Evolutionary conservation across 2,329 filamentous ascomycete genomes (phyloP), one percentile per base, ranked within the genome.

Genomic region (Leptoxyphium fumago): DNA sequence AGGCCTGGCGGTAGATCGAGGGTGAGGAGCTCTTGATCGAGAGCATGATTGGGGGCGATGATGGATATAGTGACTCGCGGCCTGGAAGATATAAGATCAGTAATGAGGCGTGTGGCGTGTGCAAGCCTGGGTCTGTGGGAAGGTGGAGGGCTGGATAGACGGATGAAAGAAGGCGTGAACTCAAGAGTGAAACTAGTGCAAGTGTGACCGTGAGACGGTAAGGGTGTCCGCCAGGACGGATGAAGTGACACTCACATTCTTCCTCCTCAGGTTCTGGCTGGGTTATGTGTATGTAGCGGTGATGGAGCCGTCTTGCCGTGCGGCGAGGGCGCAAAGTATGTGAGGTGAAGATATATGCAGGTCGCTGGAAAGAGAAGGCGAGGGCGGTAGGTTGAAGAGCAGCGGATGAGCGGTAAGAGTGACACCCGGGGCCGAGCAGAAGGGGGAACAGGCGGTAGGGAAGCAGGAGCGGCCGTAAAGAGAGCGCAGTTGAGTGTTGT

Each of bases 1-100:
- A 91, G 86, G 56, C 85, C 84, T 38, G 79, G 73, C 48, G 82
- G 82, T 52, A 94, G 78, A 55, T 94, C 86, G 52, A 94, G 75
- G 45, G 78, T 81, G 55, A 94, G 72, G 58, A 94, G 74, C 58
- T 86, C 83, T 50, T 80, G 75, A 61, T 86, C 81, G 46, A 69
- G 58, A 53, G 68, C 65, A 60, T 78, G 71, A 60, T 83, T 78
- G 51, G 81, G 77, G 52, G 82, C 82, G 60, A 82, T 82, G 61
- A 94, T 83, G 63, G 77, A 85, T 64, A 94, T 78, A 43, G 86
- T 91, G 66, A 94, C 82, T 64, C 80, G 83, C 46, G 68, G 67
- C 87, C 86, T 94, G 54, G 46, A 41, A 42, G 41, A 40, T 40
- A 13, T 13, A 5, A 36, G 32, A 9, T 36, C 32, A 36, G 32